Conservation (phyloP, 2,329 filamentous ascomycete species). For the Ophiostoma novo-ulmi region DNA sequence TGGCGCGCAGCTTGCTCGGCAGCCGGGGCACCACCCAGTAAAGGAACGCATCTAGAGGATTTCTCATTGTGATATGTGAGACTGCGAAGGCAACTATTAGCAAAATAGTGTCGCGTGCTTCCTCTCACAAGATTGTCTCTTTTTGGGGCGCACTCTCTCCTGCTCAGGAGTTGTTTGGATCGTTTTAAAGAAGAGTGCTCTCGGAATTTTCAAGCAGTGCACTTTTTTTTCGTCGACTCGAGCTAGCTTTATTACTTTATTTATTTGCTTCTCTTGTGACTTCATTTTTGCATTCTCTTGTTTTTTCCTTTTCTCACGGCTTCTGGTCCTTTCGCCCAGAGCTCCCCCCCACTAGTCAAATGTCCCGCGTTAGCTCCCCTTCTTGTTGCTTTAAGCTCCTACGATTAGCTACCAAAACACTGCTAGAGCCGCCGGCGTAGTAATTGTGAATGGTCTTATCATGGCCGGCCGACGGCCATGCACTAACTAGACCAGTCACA, state of each 20-base stretch:
- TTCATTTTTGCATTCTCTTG: neutral
- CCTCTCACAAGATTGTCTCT: neutral
- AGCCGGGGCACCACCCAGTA: conserved; percentile 24
- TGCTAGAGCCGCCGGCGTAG: conserved; percentile 2
- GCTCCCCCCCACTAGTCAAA: neutral
- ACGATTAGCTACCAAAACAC: neutral
- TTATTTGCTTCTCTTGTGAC: neutral
- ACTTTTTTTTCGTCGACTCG: neutral
- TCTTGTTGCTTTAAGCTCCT: neutral
- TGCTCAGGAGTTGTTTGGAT: neutral
- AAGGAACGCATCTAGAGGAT: conserved; percentile 14
- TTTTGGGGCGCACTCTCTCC: neutral
- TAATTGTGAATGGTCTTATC: neutral
- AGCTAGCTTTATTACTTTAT: neutral
- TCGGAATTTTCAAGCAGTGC: neutral
- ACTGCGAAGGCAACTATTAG: neutral
- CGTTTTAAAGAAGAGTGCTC: neutral
- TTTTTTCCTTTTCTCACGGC: neutral
- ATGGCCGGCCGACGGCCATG: conserved; percentile 13
- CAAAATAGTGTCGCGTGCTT: neutral
- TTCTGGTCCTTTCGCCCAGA: neutral
- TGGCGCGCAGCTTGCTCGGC: conserved; percentile 31
- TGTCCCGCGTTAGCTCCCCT: neutral
- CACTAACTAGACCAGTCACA: conserved; percentile 8
- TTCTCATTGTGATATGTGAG: neutral